Evolutionary conservation across 306 rosid species (phyloP).

Genomic region (Leucaena leucocephala): DNA sequence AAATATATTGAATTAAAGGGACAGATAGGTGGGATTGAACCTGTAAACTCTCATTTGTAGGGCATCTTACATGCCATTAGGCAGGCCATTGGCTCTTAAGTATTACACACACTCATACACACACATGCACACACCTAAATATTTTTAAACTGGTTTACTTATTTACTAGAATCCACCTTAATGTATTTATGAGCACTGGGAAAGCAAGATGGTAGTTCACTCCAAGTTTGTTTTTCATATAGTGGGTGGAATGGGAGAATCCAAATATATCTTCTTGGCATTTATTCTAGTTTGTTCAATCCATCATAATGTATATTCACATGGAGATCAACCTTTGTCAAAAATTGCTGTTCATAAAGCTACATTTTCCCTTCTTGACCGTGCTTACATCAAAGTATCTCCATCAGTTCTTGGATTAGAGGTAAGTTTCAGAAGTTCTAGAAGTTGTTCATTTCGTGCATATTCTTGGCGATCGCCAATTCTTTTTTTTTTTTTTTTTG

Average conservation of each 20-base stretch:
- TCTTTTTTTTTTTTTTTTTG: not conserved
- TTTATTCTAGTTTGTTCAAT: constrained; percentile 45
- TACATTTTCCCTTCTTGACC: constrained; percentile 49
- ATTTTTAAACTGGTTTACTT: not conserved
- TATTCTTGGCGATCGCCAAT: constrained; percentile 1
- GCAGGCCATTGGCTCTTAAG: too few relatives aligned
- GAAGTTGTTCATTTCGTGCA: constrained; percentile 12
- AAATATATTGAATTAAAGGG: too few relatives aligned
- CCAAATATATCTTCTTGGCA: constrained; percentile 44
- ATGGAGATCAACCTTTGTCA: constrained; percentile 77
- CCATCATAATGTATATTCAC: constrained; percentile 49
- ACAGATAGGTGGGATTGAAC: too few relatives aligned
- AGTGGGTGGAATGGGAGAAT: constrained; percentile 46
- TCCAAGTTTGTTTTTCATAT: constrained; percentile 14
- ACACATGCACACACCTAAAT: too few relatives aligned
- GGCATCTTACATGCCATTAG: too few relatives aligned
- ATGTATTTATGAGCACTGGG: not conserved
- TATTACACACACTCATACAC: too few relatives aligned
- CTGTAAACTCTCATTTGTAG: too few relatives aligned
- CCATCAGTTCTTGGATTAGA: constrained; percentile 63
- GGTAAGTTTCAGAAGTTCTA: constrained; percentile 45
- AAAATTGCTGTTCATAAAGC: constrained; percentile 61
- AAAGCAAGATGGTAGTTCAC: constrained; percentile 5
- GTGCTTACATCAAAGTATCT: constrained; percentile 62
- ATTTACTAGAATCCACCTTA: not conserved